phyloP scores from a whole-genome alignment of 805 yeast genomes.

The Kluyveromyces dobzhanskii region DNA sequence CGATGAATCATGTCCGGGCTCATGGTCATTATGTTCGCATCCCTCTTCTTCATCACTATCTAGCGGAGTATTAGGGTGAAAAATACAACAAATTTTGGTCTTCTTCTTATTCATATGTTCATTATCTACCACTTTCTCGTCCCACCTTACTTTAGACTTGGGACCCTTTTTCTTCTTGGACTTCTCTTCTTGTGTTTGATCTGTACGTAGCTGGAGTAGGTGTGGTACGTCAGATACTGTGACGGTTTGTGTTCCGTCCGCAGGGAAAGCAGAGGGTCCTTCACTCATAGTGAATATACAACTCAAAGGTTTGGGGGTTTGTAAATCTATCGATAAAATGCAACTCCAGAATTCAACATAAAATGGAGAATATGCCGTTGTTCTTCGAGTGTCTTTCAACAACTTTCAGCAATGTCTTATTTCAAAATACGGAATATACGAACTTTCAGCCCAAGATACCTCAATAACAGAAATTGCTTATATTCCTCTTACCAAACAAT shows the following conservation, averaged over 20 bases:
- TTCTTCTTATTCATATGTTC: conserved; percentile 84
- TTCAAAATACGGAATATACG: too few species aligned
- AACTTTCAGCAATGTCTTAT: too few species aligned
- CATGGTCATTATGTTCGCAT: conserved; percentile 18
- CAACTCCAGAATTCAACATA: too few species aligned
- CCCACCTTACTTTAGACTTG: conserved; percentile 66
- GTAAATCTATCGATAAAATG: too few species aligned
- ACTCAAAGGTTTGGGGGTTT: background rate
- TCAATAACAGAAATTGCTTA: too few species aligned
- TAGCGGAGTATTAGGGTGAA: conserved; percentile 63
- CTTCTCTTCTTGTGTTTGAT: conserved; percentile 1
- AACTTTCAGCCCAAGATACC: too few species aligned
- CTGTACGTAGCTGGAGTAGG: conserved; percentile 22
- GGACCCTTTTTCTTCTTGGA: conserved; percentile 1
- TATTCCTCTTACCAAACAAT: too few species aligned
- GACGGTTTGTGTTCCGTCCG: conserved; percentile 15
- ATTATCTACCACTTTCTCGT: conserved; percentile 80
- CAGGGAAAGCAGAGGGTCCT: background rate
- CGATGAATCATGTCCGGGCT: conserved; percentile 11
- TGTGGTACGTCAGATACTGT: conserved; percentile 15
- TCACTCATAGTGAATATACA: background rate
- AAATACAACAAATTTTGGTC: conserved; percentile 83
- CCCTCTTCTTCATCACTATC: conserved; percentile 39
- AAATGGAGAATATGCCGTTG: too few species aligned
- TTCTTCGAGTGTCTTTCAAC: too few species aligned